A percentile compares a stretch with the other conserved stretches of the same genome.
Evolutionary conservation across 1,284 basidiomycete species (phyloP).

Genomic region (Cryptococcus sp.): DNA sequence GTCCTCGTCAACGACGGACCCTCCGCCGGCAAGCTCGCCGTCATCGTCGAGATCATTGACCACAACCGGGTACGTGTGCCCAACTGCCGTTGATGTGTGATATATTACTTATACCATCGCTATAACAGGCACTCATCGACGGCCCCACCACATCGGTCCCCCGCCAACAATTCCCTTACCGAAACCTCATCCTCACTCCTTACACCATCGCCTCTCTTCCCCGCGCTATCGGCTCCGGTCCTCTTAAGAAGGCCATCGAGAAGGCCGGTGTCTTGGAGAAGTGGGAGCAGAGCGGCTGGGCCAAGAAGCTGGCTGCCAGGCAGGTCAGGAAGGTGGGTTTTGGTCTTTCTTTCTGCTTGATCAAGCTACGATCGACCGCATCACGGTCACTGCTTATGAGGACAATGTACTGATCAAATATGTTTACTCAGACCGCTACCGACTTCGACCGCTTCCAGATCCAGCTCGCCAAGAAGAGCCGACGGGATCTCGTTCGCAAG

Average conservation of each 20-base stretch:
- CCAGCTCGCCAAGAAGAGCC: constrained; percentile 59
- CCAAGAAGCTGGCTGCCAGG: constrained; percentile 79
- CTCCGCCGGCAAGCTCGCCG: constrained; percentile 83
- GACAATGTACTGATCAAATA: background rate
- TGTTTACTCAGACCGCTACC: constrained; percentile 58
- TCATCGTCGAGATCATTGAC: constrained; percentile 97
- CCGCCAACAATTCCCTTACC: constrained; percentile 89
- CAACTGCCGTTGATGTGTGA: background rate
- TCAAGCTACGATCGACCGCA: background rate
- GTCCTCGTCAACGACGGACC: constrained; percentile 93
- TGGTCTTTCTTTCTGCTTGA: background rate
- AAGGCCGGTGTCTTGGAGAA: constrained; percentile 57
- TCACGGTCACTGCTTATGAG: background rate
- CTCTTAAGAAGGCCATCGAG: constrained; percentile 84
- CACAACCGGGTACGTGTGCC: constrained; percentile 82
- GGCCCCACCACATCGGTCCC: constrained; percentile 87
- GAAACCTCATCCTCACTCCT: constrained; percentile 88
- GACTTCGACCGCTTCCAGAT: constrained; percentile 86
- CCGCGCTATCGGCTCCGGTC: constrained; percentile 79
- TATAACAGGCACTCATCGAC: constrained; percentile 85
- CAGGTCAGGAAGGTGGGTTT: constrained; percentile 66
- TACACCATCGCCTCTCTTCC: constrained; percentile 82
- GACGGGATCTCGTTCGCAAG: constrained; percentile 55
- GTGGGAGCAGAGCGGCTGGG: constrained; percentile 84
- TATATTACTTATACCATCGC: background rate